Percentiles rank a stretch among this genome's conserved stretches.
These are phyloP conservation scores for Daedaleopsis nitida DNA, from an alignment of 768 basidiomycete genomes.

Conservation along the genomic window DNA sequence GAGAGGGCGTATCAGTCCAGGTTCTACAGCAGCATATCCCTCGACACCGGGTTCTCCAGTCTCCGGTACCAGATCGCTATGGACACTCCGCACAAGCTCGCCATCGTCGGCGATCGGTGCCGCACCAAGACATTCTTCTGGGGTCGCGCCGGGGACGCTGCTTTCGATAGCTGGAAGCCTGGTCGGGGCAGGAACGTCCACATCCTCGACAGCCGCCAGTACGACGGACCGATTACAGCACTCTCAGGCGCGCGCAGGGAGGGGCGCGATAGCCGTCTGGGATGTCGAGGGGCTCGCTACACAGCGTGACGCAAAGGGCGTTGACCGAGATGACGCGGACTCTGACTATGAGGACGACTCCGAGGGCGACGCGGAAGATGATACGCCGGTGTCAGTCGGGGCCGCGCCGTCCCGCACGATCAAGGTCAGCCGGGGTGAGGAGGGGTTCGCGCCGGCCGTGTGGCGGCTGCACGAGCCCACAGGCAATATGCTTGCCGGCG, in stretches of 20 bases:
- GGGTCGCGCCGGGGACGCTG: slow-evolving; percentile 11
- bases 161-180: too few relatives aligned
- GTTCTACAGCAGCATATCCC: too few relatives aligned
- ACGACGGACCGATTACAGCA: slow-evolving; percentile 34
- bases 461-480: slow-evolving; percentile 31
- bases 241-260: slow-evolving; percentile 32
- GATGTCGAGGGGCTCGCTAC: slow-evolving; percentile 35
- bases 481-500: slow-evolving; percentile 26
- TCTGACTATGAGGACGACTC: slow-evolving; percentile 15
- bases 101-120: slow-evolving; percentile 31
- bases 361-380: slow-evolving; percentile 27
- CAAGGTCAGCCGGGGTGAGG: slow-evolving; percentile 3
- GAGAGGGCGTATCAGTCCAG: too few relatives aligned
- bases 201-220: slow-evolving; percentile 30
- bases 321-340: slow-evolving; percentile 7
- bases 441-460: neutral
- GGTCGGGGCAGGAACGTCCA: slow-evolving; percentile 29
- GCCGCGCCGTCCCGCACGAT: slow-evolving; percentile 6
- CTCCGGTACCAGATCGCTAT: neutral
- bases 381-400: slow-evolving; percentile 25
- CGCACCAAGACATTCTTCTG: slow-evolving; percentile 42
- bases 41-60: too few relatives aligned
- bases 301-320: slow-evolving; percentile 28
- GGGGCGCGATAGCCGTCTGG: slow-evolving; percentile 38
- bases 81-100: too few relatives aligned